Evolutionary conservation across 1,284 basidiomycete genomes (phyloP).

Genomic region (Anthracocystis panici-leucophaei): DNA sequence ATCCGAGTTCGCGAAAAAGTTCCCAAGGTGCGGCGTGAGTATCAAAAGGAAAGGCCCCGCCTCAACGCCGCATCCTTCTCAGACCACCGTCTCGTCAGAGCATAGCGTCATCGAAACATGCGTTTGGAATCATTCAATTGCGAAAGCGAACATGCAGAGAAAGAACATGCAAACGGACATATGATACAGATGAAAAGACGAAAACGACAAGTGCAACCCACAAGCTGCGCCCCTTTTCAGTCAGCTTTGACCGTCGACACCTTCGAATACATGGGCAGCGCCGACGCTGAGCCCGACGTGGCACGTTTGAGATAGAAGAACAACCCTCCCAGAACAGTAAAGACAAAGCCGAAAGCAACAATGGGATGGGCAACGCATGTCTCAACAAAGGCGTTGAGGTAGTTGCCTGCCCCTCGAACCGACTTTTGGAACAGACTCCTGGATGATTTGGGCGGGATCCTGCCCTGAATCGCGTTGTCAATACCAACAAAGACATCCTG

Average conservation of each 20-base stretch:
- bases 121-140: background rate
- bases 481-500: conserved; percentile 29
- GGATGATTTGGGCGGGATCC: conserved; percentile 33
- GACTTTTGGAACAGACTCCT: conserved; percentile 49
- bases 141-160: background rate
- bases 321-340: conserved; percentile 21
- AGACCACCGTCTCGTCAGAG: background rate
- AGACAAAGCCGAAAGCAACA: conserved; percentile 39
- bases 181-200: background rate
- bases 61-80: background rate
- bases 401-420: conserved; percentile 36
- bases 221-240: conserved; percentile 3
- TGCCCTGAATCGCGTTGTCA: conserved; percentile 24
- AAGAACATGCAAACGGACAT: background rate
- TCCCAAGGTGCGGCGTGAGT: background rate
- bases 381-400: conserved; percentile 25
- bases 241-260: conserved; percentile 49
- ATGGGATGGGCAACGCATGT: conserved; percentile 33
- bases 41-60: background rate
- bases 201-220: background rate
- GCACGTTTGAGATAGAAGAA: conserved; percentile 37
- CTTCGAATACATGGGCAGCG: conserved; percentile 44
- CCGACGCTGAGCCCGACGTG: conserved; percentile 3
- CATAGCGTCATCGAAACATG: background rate
- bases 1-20: background rate